Conservation (phyloP, 75 land plant species). For the Cunninghamia lanceolata region DNA sequence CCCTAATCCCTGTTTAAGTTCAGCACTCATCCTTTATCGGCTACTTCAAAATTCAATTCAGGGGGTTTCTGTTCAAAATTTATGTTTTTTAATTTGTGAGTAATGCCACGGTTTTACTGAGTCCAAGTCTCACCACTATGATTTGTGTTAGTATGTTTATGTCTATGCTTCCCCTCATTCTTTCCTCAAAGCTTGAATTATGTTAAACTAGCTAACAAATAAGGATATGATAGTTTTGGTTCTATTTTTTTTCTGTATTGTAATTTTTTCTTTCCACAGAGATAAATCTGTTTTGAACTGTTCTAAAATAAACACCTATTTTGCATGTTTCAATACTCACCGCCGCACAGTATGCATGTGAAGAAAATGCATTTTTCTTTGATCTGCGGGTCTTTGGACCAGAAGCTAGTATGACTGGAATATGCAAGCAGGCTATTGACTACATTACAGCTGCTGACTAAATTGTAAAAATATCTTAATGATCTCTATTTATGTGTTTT, state of each 20-base stretch:
- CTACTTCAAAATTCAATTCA: no score
- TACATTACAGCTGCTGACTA: conserved; percentile 60
- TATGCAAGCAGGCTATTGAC: conserved; percentile 93
- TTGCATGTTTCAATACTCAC: no score
- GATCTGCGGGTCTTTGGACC: conserved; percentile 86
- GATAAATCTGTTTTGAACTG: not conserved
- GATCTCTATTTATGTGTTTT: not conserved
- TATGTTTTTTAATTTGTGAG: no score
- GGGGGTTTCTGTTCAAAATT: no score
- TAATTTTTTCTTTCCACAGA: not conserved
- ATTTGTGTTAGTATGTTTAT: not conserved
- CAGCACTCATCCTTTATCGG: no score
- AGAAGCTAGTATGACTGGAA: conserved; percentile 99
- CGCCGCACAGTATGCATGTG: no score
- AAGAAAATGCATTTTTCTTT: no score
- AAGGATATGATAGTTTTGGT: not conserved
- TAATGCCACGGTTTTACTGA: no score
- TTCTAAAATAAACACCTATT: not conserved
- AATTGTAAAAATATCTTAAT: not conserved
- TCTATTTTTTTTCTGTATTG: not conserved
- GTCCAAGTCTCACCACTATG: not conserved
- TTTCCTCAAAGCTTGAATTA: not conserved
- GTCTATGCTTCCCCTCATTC: not conserved
- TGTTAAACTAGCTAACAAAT: not conserved
- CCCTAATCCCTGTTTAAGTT: no score